phyloP scores from a whole-genome alignment of 441 rosid genomes.

The Macaranga tanarius region DNA sequence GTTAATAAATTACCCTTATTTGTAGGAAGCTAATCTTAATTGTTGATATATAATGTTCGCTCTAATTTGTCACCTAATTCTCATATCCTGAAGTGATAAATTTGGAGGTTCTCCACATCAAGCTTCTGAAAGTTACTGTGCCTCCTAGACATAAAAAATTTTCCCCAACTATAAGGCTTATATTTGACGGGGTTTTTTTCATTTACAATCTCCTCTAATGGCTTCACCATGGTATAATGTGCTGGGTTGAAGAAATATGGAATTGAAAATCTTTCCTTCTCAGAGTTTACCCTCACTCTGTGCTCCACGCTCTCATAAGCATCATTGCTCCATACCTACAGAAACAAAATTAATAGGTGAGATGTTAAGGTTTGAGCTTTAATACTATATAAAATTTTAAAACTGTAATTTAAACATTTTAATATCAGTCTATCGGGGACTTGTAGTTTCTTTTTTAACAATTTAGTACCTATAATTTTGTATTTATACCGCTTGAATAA shows the following conservation, averaged over 20 bases:
- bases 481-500: too few species aligned
- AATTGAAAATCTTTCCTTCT: slow-evolving; percentile 62
- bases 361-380: too few species aligned
- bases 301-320: slow-evolving; percentile 52
- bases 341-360: slow-evolving; percentile 24
- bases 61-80: slow-evolving; percentile 9
- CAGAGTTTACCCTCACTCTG: slow-evolving; percentile 68
- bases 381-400: too few species aligned
- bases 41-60: neutral
- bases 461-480: too few species aligned
- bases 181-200: slow-evolving; percentile 50
- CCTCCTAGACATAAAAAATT: slow-evolving; percentile 44
- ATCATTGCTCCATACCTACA: slow-evolving; percentile 71
- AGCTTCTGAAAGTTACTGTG: slow-evolving; percentile 65
- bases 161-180: slow-evolving; percentile 62
- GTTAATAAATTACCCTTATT: too few species aligned
- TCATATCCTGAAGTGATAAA: slow-evolving; percentile 40
- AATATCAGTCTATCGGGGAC: too few species aligned
- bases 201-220: slow-evolving; percentile 56
- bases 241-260: slow-evolving; percentile 85
- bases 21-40: neutral
- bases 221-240: slow-evolving; percentile 61
- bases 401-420: too few species aligned
- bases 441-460: too few species aligned
- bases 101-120: slow-evolving; percentile 13